Evolutionary conservation across 228 moss, liverwort and hornwort species (phyloP), one percentile per base, ranked within the genome.

Genomic region (Sphagnum magellanicum): DNA sequence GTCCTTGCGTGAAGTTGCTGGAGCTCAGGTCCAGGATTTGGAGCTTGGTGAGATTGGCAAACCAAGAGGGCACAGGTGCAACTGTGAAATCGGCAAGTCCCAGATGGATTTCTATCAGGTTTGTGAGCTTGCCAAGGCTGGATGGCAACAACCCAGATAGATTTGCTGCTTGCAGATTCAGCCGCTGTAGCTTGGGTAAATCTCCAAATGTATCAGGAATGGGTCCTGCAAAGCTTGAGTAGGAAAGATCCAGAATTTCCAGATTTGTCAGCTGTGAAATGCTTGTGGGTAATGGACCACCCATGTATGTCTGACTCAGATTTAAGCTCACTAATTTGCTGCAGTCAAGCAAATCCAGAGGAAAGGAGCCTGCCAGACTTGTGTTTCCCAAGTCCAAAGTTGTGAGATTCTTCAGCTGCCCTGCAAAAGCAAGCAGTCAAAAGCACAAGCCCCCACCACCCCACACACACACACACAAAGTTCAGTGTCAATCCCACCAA

Each of bases 281-380:
- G 12, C 67, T 74, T 0, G 65, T 66, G 12, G 85, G 74, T 50
- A 88, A 57, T 10, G 16, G 48, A 50, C 85, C 88, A 32, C 72
- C 80, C 73, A 88, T 80, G 68, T 78, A 84, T 4, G 82, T 78
- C 74, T 70, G 72, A 78, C 88, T 85, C 63, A 88, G 10, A 64
- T 88, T 88, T 10, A 88, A 78, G 50, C 77, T 73, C 9, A 64
- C 13, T 51, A 88, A 79, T n/a, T 82, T 68, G 14, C 78, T 78
- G 67, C 80, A 82, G 50, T 72, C 72, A 15, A 80, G 70, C 48
- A 88, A 69, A 53, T 82, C 85, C 48, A 63, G 8, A 7, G 88
- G 85, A 51, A 88, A 72, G 17, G 68, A 12, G 46, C 88, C 88
- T 52, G 52, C 52, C 57, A 88, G 68, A 6, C 70, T 60, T 15